Evolutionary conservation across 2,329 filamentous ascomycete species (phyloP).

Genomic region (Colletotrichum lindemuthianum): DNA sequence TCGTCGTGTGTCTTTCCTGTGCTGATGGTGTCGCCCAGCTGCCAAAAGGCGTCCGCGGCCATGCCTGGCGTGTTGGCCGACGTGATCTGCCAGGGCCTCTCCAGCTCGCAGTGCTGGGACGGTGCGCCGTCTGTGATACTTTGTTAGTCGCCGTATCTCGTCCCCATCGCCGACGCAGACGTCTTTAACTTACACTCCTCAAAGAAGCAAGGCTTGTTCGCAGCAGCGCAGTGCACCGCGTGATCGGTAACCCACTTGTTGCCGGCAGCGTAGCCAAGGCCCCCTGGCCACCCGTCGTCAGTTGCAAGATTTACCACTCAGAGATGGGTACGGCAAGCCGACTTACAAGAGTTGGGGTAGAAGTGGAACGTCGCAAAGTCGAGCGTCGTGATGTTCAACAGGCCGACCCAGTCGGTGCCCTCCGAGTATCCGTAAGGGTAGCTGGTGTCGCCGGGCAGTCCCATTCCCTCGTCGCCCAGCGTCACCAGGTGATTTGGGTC

Average conservation of each 20-base stretch:
- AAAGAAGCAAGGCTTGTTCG: constrained; percentile 45
- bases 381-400: constrained; percentile 61
- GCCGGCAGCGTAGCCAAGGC: constrained; percentile 31
- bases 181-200: constrained; percentile 44
- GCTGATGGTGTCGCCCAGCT: constrained; percentile 53
- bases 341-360: constrained; percentile 45
- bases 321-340: neutral
- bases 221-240: constrained; percentile 41
- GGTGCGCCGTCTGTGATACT: constrained; percentile 39
- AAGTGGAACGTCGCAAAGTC: constrained; percentile 55
- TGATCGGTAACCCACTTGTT: constrained; percentile 40
- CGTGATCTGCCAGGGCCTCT: constrained; percentile 58
- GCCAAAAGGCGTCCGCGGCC: constrained; percentile 52
- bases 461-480: constrained; percentile 67
- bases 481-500: constrained; percentile 72
- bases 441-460: constrained; percentile 57
- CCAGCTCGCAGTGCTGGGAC: constrained; percentile 48
- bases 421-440: constrained; percentile 63
- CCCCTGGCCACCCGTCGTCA: constrained; percentile 11
- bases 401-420: constrained; percentile 61
- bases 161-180: neutral
- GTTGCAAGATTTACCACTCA: neutral
- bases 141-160: neutral
- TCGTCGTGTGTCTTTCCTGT: constrained; percentile 54
- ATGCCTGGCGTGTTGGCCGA: constrained; percentile 45